Evolutionary conservation across 2,329 filamentous ascomycete species (phyloP), one percentile per base, ranked within the genome.

Genomic region (Xylariaceae sp.): DNA sequence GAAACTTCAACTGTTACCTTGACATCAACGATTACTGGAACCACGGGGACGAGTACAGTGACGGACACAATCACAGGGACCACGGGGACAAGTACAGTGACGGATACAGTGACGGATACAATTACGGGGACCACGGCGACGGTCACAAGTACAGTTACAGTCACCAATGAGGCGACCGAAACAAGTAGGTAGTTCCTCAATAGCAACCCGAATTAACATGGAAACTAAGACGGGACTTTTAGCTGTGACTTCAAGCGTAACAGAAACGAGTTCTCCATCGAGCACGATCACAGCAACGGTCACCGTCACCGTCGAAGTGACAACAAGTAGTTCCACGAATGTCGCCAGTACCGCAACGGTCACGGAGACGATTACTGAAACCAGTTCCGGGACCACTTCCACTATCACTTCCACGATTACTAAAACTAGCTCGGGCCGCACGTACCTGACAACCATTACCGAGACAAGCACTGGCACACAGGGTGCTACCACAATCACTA

Each of bases 211-310:
- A 51, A 27, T 11, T 31, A 7, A 37, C 30, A 42, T 12, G 8
- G 2, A 52, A 55, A 42, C 53, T 58, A 55, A 58, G 11, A 49
- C 12, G 26, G 19, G 9, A 2, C 34, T n/a, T 37, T 34, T n/a
- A 52, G 55, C 51, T 12, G 7, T 39, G 6, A 57, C 52, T 39
- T 32, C 45, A 27, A 52, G 49, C 35, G 41, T 53, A 29, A 55
- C 55, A 12, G 47, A 39, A 3, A 57, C 43, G 5, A 35, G 19
- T 6, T 11, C 39, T 6, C 32, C 51, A 7, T 51, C 54, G 41
- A 51, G 54, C 29, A 51, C 48, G 30, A 49, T 29, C 2, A 51
- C 42, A 29, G 55, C 53, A 6, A 55, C 53, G 31, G 37, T 47
- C 34, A 54, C 52, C 3, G 8, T 54, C 11, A 50, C 43, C 4